Conservation (phyloP, 2,329 filamentous ascomycete genomes). For the Beauveria sp. region DNA sequence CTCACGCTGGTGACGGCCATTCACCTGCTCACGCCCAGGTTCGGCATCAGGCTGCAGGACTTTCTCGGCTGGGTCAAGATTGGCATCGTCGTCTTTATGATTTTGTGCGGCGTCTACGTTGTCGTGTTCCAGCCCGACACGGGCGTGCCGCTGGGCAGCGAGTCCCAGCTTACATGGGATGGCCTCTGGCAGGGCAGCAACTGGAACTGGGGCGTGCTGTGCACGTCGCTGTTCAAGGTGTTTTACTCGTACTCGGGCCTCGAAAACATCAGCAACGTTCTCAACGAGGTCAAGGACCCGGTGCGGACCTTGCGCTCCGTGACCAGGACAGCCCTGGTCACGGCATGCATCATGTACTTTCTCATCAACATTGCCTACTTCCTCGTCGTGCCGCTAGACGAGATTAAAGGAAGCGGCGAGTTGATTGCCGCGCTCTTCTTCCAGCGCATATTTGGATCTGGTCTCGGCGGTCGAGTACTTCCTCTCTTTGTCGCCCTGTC, state of each 20-base stretch:
- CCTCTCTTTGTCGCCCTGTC: conserved; percentile 60
- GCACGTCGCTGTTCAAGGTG: conserved; percentile 60
- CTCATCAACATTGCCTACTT: conserved; percentile 58
- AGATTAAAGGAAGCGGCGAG: conserved; percentile 59
- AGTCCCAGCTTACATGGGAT: conserved; percentile 34
- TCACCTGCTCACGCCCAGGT: conserved; percentile 50
- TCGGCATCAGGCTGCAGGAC: conserved; percentile 54
- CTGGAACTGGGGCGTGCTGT: conserved; percentile 62
- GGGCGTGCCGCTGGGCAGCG: conserved; percentile 2
- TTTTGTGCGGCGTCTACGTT: conserved; percentile 51
- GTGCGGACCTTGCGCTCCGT: conserved; percentile 58
- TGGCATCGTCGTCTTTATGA: conserved; percentile 52
- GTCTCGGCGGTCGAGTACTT: conserved; percentile 49
- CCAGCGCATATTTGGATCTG: conserved; percentile 52
- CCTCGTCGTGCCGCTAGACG: conserved; percentile 57
- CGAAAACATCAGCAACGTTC: conserved; percentile 60
- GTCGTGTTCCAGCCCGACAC: conserved; percentile 36
- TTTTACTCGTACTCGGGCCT: conserved; percentile 63
- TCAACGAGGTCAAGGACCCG: conserved; percentile 64
- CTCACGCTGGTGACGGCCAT: conserved; percentile 50
- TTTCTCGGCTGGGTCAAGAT: conserved; percentile 57
- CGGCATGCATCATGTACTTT: conserved; percentile 57
- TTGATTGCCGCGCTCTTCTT: conserved; percentile 63
- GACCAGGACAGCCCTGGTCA: conserved; percentile 50
- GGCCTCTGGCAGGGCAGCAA: conserved; percentile 56